phyloP scores from a whole-genome alignment of 768 basidiomycete species.

The Lepiota brunneoincarnata region DNA sequence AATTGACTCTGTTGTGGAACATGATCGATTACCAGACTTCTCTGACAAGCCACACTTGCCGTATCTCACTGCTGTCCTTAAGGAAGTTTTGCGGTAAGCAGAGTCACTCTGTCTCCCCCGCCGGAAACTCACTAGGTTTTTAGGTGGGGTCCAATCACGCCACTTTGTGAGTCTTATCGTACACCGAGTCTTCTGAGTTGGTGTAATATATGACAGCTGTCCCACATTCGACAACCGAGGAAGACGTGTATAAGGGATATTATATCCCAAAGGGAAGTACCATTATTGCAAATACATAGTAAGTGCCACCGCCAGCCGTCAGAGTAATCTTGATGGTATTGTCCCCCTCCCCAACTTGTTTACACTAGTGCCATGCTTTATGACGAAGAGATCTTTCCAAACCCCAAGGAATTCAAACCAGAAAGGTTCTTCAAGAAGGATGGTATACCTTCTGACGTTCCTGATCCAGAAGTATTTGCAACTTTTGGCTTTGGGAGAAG shows the following conservation, averaged over 20 bases:
- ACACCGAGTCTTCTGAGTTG: too few species aligned
- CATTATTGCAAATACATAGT: slow-evolving; percentile 9
- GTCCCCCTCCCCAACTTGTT: not conserved
- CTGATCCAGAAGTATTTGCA: slow-evolving; percentile 19
- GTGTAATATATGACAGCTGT: not conserved
- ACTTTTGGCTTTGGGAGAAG: slow-evolving; percentile 32
- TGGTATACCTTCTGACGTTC: slow-evolving; percentile 19
- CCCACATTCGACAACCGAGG: not conserved
- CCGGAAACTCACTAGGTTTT: not conserved
- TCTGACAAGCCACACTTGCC: slow-evolving; percentile 17
- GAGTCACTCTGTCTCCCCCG: too few species aligned
- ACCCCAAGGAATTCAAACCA: slow-evolving; percentile 11
- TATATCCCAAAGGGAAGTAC: slow-evolving; percentile 11
- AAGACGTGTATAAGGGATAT: slow-evolving; percentile 10
- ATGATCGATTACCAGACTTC: slow-evolving; percentile 21
- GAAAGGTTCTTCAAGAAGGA: slow-evolving; percentile 10
- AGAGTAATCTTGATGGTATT: not conserved
- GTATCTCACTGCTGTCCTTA: slow-evolving; percentile 20
- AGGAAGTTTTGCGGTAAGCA: slow-evolving; percentile 18
- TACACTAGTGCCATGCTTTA: slow-evolving; percentile 14
- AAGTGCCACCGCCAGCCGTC: not conserved
- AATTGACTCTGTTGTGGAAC: slow-evolving; percentile 21
- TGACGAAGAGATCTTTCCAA: slow-evolving; percentile 9
- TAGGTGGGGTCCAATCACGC: not conserved
- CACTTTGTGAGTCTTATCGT: not conserved